Evolutionary conservation across 768 basidiomycete species (phyloP).

Genomic region (Exidia glandulosa): DNA sequence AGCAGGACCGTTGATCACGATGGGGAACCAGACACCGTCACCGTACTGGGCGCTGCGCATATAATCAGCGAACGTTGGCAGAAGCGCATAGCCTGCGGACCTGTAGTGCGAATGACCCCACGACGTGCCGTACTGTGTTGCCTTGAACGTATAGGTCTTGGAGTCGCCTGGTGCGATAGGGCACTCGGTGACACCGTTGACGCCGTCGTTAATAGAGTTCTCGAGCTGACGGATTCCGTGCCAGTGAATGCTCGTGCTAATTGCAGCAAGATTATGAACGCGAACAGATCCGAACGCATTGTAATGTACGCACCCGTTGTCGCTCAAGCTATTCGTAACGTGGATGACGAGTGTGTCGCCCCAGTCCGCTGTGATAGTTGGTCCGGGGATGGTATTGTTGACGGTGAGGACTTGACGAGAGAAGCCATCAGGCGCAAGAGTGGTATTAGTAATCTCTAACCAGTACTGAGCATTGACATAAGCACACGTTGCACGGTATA

Average conservation of each 20-base stretch:
- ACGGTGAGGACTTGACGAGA: neutral
- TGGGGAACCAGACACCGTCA: neutral
- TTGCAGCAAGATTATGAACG: neutral
- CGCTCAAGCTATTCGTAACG: neutral
- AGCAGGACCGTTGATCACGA: neutral
- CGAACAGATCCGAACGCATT: neutral
- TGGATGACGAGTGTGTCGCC: neutral
- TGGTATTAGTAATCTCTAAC: neutral
- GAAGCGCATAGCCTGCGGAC: neutral
- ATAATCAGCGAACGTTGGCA: neutral
- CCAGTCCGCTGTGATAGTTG: neutral
- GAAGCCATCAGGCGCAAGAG: neutral
- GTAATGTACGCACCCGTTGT: neutral
- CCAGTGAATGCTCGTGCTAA: neutral
- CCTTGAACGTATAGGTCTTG: neutral
- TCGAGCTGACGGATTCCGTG: neutral
- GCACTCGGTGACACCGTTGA: neutral
- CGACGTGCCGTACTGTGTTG: neutral
- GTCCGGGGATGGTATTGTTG: neutral
- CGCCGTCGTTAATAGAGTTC: neutral
- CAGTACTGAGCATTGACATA: neutral
- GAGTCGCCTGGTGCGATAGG: neutral
- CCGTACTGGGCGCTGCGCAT: neutral
- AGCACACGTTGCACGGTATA: neutral
- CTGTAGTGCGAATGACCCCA: neutral